phyloP scores from a whole-genome alignment of 2,329 filamentous ascomycete genomes.

The Paecilomyces niveus region DNA sequence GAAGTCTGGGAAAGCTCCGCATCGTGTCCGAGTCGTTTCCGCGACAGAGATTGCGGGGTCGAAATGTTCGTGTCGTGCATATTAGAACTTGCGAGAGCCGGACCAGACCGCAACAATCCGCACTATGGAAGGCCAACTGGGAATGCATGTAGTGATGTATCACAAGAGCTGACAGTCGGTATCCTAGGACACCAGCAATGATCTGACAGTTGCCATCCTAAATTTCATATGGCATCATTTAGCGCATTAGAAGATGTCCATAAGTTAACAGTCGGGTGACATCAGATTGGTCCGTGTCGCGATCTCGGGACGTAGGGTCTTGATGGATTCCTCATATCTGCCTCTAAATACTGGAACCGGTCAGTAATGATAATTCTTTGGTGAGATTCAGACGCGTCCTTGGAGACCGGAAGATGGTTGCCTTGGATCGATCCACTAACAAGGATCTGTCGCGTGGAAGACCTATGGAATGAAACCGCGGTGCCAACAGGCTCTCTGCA shows the following conservation, averaged over 20 bases:
- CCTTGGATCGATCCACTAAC: not conserved
- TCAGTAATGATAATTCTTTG: not conserved
- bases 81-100: not conserved
- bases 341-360: not conserved
- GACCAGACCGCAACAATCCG: not conserved
- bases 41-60: not conserved
- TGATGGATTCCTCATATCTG: not conserved
- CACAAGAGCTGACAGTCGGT: not conserved
- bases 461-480: not conserved
- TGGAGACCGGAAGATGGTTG: not conserved
- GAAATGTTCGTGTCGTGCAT: not conserved
- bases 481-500: not conserved
- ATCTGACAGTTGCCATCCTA: not conserved
- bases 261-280: not conserved
- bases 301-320: not conserved
- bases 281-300: not conserved
- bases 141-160: not conserved
- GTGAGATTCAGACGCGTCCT: not conserved
- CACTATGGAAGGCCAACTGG: not conserved
- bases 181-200: not conserved
- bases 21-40: not conserved
- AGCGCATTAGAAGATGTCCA: not conserved
- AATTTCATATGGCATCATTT: not conserved
- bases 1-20: not conserved
- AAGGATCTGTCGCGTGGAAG: not conserved